phyloP scores from a whole-genome alignment of 768 basidiomycete species.

The Imleria badia region DNA sequence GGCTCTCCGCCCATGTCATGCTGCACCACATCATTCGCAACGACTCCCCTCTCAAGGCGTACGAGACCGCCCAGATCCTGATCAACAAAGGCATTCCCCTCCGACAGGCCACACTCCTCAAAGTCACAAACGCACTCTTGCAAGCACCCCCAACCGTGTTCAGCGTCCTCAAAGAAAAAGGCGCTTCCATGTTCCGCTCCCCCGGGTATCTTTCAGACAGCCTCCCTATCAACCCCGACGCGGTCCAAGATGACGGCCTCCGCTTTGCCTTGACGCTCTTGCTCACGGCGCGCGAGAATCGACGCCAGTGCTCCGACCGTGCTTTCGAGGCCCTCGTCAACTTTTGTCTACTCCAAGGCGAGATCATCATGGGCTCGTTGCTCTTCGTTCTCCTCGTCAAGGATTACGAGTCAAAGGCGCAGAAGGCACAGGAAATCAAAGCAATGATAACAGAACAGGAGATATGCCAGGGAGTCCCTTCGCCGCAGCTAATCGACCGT shows the following conservation, averaged over 20 bases:
- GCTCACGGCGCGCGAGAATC: conserved; percentile 49
- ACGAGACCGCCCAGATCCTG: conserved; percentile 48
- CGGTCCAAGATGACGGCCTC: conserved; percentile 40
- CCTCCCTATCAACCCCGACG: conserved; percentile 33
- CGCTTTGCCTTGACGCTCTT: conserved; percentile 56
- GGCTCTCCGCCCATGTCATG: conserved; percentile 60
- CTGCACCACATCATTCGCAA: conserved; percentile 62
- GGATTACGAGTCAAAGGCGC: conserved; percentile 52
- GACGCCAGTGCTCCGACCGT: conserved; percentile 53
- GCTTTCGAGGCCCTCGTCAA: conserved; percentile 63
- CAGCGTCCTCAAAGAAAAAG: conserved; percentile 18
- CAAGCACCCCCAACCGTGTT: conserved; percentile 25
- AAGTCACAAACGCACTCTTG: conserved; percentile 28
- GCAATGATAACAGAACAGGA: conserved; percentile 22
- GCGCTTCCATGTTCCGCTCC: conserved; percentile 16
- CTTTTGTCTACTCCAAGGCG: conserved; percentile 72
- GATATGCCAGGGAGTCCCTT: conserved; percentile 1
- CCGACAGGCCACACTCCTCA: conserved; percentile 48
- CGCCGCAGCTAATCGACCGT: conserved; percentile 15
- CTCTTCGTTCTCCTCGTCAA: conserved; percentile 65
- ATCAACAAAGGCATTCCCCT: conserved; percentile 53
- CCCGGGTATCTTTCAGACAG: conserved; percentile 14
- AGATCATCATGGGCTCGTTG: conserved; percentile 73
- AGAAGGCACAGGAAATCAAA: conserved; percentile 28
- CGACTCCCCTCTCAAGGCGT: conserved; percentile 49